A percentile compares a stretch with the other conserved stretches of the same genome.
Evolutionary conservation across 441 rosid species (phyloP).

Genomic region (Croton setiger): DNA sequence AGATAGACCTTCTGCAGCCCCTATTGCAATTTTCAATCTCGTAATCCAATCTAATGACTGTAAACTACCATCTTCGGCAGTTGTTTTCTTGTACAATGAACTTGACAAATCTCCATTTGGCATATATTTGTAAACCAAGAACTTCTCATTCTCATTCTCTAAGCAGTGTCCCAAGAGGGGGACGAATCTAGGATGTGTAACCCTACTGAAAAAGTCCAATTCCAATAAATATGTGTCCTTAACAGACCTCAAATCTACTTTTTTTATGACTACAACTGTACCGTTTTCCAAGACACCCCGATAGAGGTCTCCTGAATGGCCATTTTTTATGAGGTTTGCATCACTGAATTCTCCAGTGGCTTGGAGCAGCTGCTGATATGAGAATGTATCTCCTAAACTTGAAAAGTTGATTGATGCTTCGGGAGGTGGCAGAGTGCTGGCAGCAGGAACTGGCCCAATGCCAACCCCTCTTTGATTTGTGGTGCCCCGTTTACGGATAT

Average conservation of each 20-base stretch:
- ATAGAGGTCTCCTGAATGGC: conserved; percentile 89
- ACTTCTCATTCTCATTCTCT: conserved; percentile 74
- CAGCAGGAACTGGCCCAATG: conserved; percentile 51
- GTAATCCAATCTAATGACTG: conserved; percentile 99
- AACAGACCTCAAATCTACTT: conserved; percentile 44
- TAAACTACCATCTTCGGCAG: conserved; percentile 52
- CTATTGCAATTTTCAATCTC: conserved; percentile 85
- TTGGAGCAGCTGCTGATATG: conserved; percentile 59
- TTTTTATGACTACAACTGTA: conserved; percentile 59
- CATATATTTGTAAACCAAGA: conserved; percentile 81
- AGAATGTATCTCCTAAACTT: conserved; percentile 66
- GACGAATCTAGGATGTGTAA: conserved; percentile 64
- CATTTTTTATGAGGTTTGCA: conserved; percentile 72
- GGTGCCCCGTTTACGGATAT: conserved; percentile 38
- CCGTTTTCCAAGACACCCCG: conserved; percentile 62
- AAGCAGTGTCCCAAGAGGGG: conserved; percentile 84
- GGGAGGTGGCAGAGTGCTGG: conserved; percentile 39
- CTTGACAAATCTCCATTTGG: conserved; percentile 80
- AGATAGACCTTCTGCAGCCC: conserved; percentile 86
- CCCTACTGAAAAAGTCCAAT: conserved; percentile 69
- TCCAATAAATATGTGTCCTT: conserved; percentile 63
- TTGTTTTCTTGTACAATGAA: conserved; percentile 58
- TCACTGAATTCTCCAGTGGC: conserved; percentile 69
- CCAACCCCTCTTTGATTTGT: conserved; percentile 42
- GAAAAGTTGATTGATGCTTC: conserved; percentile 46